Evolutionary conservation across 352 stramenopile genomes (phyloP), one percentile per base, ranked within the genome.

Genomic region (Phytophthora colocasiae): DNA sequence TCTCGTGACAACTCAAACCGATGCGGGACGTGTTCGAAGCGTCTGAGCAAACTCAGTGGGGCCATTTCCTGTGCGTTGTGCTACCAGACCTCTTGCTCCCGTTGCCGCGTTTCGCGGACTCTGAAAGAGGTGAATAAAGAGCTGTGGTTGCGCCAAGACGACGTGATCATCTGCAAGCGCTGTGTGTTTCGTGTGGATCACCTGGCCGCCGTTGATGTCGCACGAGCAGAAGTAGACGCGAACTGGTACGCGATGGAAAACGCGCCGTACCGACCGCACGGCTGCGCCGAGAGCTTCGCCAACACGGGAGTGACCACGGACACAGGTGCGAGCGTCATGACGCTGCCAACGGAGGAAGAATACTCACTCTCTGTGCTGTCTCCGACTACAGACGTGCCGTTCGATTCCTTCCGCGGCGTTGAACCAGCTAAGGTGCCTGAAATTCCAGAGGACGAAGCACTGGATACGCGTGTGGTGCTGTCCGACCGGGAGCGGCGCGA

Each of bases 91-190:
- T 68, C 58, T 24, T 77, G 69, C 17, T 71, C 64, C n/a, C 69
- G 69, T 19, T 78, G 60, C 31, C 58, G 60, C 49, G 50, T 75
- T 17, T 61, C 46, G 1, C 65, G 70, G 5, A 78, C 70, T 9
- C 50, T 78, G 0, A 78, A 72, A 60, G 59, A 78, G 29, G 65
- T 68, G 47, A 78, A 66, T 22, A 29, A 22, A 3, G 38, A 64
- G 24, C 15, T 78, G 27, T 65, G 50, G 56, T 36, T 78, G 22
- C 69, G 69, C 50, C 55, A 78, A 48, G 60, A 74, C 31, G 56
- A 74, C 44, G 60, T 78, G 26, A 14, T 64, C 14, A 63, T 78
- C 19, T 78, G 65, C 51, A 78, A 78, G 12, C 61, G 66, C 17
- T 75, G 70, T 22, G 56, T 75, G 27, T 52, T 75, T 46, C 48